phyloP scores from a whole-genome alignment of 2,329 filamentous ascomycete genomes.

The Cercospora sojina region DNA sequence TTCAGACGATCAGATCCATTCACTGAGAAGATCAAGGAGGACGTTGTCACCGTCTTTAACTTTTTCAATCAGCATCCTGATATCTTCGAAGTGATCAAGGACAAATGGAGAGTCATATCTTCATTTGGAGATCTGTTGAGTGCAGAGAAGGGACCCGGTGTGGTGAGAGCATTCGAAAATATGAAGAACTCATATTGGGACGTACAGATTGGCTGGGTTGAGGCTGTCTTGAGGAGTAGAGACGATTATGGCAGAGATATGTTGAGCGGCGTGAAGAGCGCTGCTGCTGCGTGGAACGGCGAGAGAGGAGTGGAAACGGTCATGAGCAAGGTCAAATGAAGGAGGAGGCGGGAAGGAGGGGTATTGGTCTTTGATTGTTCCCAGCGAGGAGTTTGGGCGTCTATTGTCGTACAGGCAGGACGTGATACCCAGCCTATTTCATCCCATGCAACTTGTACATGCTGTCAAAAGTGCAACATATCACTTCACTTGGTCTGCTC shows the following conservation, averaged over 20 bases:
- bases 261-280: slow-evolving; percentile 82
- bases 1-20: slow-evolving; percentile 86
- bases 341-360: neutral
- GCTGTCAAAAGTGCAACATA: neutral
- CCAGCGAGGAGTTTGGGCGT: slow-evolving; percentile 13
- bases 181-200: slow-evolving; percentile 93
- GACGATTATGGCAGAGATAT: slow-evolving; percentile 94
- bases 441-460: slow-evolving; percentile 48
- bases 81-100: slow-evolving; percentile 73
- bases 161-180: slow-evolving; percentile 74
- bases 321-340: slow-evolving; percentile 72
- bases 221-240: slow-evolving; percentile 78
- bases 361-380: neutral
- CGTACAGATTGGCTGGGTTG: slow-evolving; percentile 91
- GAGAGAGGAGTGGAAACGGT: slow-evolving; percentile 84
- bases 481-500: neutral
- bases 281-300: slow-evolving; percentile 81
- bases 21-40: slow-evolving; percentile 89
- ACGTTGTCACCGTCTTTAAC: slow-evolving; percentile 84
- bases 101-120: slow-evolving; percentile 90
- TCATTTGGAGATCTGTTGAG: slow-evolving; percentile 75
- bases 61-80: slow-evolving; percentile 73
- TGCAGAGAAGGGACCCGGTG: slow-evolving; percentile 67
- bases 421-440: slow-evolving; percentile 28
- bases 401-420: slow-evolving; percentile 33